Base-by-base conservation (phyloP, 2,329 filamentous ascomycete genomes). In the Diaporthe destruens region DNA sequence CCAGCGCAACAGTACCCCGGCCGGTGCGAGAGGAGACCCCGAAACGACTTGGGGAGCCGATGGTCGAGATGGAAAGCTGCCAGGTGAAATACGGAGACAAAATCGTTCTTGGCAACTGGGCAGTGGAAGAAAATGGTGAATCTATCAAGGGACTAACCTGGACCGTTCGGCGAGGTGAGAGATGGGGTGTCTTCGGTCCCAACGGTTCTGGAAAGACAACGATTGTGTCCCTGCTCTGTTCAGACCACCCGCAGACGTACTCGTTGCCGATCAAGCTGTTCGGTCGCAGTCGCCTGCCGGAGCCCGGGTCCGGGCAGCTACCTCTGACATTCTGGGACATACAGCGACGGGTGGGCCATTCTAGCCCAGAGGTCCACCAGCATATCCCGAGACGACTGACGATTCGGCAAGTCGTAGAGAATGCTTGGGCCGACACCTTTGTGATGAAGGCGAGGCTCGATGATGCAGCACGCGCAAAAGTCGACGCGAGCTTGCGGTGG, bases 141-240 rank as follows among this genome's bases (percentile, higher is more conserved):
- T 76, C 82, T 23, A 83, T 85, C 72, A 81, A 88, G 1, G 96
- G 96, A 0, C 85, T 98, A 7, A 88, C 92, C 79, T 98, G 96
- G 94, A 93, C 88, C 0, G 91, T 98, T 32, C 89, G 91, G 51
- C 89, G 92, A 67, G 95, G 96, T 32, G 91, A 98, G 80, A 90
- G 95, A 75, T 98, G 95, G 93, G 96, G 94, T 3, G 89, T 98
- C 23, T 96, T 99, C 79, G 96, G 96, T 0, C 93, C 95, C 42
- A 98, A 99, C 77, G 96, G 93, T 16, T 98, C 94, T 0, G 96
- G 96, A 23, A 99, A 99, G 85, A 99, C 96, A 0, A 99, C 96
- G 0, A 88, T 99, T 51, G 89, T 98, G 36, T 96, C 95, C 6
- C 87, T 99, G 7, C 93, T 99, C 73, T 97, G 94, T 73, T 98